Evolutionary conservation across 2,329 filamentous ascomycete genomes (phyloP).

Genomic region (Aureobasidium sp.): DNA sequence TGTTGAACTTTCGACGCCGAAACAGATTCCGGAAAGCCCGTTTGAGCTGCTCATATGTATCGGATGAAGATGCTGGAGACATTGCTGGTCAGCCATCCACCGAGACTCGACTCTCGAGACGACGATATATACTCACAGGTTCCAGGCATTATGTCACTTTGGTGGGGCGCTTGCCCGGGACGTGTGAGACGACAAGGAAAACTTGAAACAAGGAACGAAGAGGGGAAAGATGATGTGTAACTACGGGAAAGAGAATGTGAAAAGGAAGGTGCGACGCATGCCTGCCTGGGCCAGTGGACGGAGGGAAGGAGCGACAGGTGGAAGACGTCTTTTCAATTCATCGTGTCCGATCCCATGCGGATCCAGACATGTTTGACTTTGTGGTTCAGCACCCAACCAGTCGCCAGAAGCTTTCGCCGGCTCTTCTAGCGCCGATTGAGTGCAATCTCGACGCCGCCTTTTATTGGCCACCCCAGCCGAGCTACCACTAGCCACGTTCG

Average conservation of each 20-base stretch:
- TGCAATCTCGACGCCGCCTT: background rate
- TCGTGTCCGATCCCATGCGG: slow-evolving; percentile 4
- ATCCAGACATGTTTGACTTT: slow-evolving; percentile 11
- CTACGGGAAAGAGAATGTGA: background rate
- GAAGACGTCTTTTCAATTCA: slow-evolving; percentile 13
- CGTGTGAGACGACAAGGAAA: background rate
- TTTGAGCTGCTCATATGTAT: slow-evolving; percentile 24
- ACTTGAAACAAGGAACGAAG: background rate
- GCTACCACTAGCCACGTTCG: background rate
- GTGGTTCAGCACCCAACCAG: slow-evolving; percentile 5
- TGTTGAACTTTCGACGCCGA: slow-evolving; percentile 19
- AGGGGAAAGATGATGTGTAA: background rate
- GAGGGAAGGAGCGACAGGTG: slow-evolving; percentile 10
- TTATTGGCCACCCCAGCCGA: background rate
- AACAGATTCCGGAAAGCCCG: slow-evolving; percentile 26
- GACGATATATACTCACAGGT: slow-evolving; percentile 16
- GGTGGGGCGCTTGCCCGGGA: slow-evolving; percentile 9
- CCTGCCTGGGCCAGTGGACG: background rate
- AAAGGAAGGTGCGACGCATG: background rate
- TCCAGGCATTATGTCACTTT: slow-evolving; percentile 17
- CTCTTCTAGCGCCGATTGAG: slow-evolving; percentile 9
- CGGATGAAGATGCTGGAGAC: slow-evolving; percentile 22
- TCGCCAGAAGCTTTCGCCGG: slow-evolving; percentile 2
- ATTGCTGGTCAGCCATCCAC: slow-evolving; percentile 1
- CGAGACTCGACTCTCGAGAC: background rate